phyloP scores from a whole-genome alignment of 2,329 filamentous ascomycete genomes.

The Cytospora mali region DNA sequence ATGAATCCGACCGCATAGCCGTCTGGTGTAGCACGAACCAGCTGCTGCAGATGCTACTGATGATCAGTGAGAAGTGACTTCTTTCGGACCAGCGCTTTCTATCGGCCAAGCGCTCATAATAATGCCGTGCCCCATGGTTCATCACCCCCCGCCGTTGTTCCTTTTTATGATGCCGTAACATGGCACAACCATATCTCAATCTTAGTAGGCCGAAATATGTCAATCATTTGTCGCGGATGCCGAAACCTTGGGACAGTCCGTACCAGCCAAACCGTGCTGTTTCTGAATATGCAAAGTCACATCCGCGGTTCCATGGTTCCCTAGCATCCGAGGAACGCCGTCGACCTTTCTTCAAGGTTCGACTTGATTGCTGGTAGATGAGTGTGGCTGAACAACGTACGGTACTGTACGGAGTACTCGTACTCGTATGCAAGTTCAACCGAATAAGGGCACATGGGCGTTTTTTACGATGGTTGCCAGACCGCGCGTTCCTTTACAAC shows the following conservation, averaged over 20 bases:
- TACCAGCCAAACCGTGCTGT: slow-evolving; percentile 3
- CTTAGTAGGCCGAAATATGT: neutral
- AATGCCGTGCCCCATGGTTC: neutral
- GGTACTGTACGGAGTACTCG: slow-evolving; percentile 10
- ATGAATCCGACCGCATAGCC: slow-evolving; percentile 5
- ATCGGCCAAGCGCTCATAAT: slow-evolving; percentile 10
- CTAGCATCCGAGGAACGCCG: neutral
- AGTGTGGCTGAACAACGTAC: slow-evolving; percentile 15
- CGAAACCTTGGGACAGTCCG: slow-evolving; percentile 15
- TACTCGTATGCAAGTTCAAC: neutral
- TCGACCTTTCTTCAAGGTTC: neutral
- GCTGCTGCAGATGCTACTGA: slow-evolving; percentile 14
- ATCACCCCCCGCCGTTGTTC: slow-evolving; percentile 1
- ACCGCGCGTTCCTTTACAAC: neutral
- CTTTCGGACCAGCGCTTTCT: neutral
- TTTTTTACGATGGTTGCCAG: neutral
- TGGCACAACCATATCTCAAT: slow-evolving; percentile 3
- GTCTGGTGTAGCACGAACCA: slow-evolving; percentile 23
- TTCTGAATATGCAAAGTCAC: neutral
- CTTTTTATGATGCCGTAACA: slow-evolving; percentile 2
- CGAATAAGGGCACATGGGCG: neutral
- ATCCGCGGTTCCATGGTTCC: neutral
- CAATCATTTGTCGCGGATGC: slow-evolving; percentile 13
- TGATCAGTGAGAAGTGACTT: neutral
- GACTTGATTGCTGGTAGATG: neutral